A percentile compares a stretch with the other conserved stretches of the same genome.
phyloP scores from a whole-genome alignment of 371 early-diverging fungal genomes.

The Mortierella sp. region DNA sequence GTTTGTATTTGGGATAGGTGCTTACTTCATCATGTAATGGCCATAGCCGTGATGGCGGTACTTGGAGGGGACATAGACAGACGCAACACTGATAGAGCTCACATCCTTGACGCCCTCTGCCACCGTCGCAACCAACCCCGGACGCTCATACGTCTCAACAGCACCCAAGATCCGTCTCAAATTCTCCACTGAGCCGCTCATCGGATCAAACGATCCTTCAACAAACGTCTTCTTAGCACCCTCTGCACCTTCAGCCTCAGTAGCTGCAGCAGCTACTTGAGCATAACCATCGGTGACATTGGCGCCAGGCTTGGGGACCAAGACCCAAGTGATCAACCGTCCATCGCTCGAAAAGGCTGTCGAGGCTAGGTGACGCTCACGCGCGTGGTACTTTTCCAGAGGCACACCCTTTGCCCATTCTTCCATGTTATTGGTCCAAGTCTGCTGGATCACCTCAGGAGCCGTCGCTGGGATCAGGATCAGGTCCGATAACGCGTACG shows the following conservation, averaged over 20 bases:
- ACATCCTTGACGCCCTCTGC: slow-evolving; percentile 33
- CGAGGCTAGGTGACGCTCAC: slow-evolving; percentile 50
- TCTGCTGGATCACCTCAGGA: slow-evolving; percentile 38
- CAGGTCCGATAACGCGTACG: slow-evolving; percentile 28
- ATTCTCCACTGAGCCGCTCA: slow-evolving; percentile 19
- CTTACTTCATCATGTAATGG: slow-evolving; percentile 50
- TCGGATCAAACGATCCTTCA: slow-evolving; percentile 31
- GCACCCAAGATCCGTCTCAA: slow-evolving; percentile 40
- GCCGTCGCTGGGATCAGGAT: slow-evolving; percentile 24
- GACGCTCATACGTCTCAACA: slow-evolving; percentile 56
- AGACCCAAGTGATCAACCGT: slow-evolving; percentile 54
- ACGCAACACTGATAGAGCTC: slow-evolving; percentile 53
- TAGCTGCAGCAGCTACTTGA: not conserved
- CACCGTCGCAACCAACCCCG: slow-evolving; percentile 31
- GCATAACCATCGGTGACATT: slow-evolving; percentile 24
- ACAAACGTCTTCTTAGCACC: not conserved
- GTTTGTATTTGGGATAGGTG: not conserved
- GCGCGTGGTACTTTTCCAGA: slow-evolving; percentile 49
- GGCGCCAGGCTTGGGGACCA: slow-evolving; percentile 48
- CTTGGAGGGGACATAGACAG: slow-evolving; percentile 59
- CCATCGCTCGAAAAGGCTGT: slow-evolving; percentile 46
- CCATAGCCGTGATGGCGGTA: slow-evolving; percentile 59
- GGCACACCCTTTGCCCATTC: slow-evolving; percentile 60
- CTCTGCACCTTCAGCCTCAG: not conserved
- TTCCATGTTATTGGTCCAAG: slow-evolving; percentile 55